These are phyloP conservation scores for Apostasia shenzhenica DNA, from an alignment of 106 monocot genomes.

Conservation along the genomic window DNA sequence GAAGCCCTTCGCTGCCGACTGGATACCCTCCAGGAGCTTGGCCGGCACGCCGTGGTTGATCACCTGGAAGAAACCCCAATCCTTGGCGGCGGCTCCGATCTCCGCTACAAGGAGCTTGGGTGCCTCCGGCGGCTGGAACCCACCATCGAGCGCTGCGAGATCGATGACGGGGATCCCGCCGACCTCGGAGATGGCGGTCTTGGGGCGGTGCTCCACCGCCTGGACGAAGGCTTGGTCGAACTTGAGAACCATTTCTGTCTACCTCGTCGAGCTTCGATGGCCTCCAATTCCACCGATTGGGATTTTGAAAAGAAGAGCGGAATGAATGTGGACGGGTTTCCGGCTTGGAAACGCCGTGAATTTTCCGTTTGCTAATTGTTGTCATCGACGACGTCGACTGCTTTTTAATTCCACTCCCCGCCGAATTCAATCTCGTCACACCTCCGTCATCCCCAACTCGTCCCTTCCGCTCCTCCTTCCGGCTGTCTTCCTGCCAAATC, in stretches of 20 bases:
- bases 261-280: background rate
- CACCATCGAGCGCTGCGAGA: constrained; percentile 16
- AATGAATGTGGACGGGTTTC: constrained; percentile 3
- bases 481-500: no score
- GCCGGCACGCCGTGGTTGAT: constrained; percentile 50
- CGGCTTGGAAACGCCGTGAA: no score
- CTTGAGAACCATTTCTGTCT: constrained; percentile 8
- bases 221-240: constrained; percentile 58
- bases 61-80: constrained; percentile 85
- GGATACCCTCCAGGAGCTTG: constrained; percentile 18
- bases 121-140: background rate
- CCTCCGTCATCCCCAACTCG: no score
- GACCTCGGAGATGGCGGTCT: constrained; percentile 30
- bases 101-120: constrained; percentile 17
- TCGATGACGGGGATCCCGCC: constrained; percentile 42
- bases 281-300: background rate
- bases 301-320: background rate
- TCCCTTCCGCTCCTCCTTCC: no score
- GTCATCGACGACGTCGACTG: no score
- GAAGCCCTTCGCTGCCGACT: constrained; percentile 33
- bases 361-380: no score
- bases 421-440: no score
- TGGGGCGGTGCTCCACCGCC: constrained; percentile 56
- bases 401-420: no score
- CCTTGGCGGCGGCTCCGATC: constrained; percentile 42